Evolutionary conservation across 2,329 filamentous ascomycete genomes (phyloP).

Genomic region (Juglanconis sp.): DNA sequence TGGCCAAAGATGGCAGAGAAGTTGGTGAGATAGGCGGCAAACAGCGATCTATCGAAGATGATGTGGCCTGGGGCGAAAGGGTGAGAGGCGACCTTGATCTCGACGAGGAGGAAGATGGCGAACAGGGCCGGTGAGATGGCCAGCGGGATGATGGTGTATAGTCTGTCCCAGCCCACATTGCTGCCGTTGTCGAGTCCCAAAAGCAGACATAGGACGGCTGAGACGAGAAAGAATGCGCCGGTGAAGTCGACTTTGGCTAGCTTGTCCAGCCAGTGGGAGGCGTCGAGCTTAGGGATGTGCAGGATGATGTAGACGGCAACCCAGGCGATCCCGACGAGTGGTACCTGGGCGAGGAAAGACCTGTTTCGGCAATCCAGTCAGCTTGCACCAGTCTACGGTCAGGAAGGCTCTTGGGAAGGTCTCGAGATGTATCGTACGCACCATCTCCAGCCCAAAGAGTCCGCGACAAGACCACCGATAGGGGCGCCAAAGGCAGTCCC

Average conservation of each 20-base stretch:
- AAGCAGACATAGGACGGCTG: conserved; percentile 47
- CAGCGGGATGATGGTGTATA: conserved; percentile 56
- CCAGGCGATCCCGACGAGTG: conserved; percentile 65
- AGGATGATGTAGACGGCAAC: conserved; percentile 61
- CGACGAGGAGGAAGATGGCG: conserved; percentile 64
- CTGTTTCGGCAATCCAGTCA: conserved; percentile 30
- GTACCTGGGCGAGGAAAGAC: conserved; percentile 70
- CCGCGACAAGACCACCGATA: conserved; percentile 67
- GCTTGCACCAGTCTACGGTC: not conserved
- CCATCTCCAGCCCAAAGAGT: conserved; percentile 74
- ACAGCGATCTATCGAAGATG: conserved; percentile 63
- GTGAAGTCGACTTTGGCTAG: conserved; percentile 26
- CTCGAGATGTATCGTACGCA: conserved; percentile 29
- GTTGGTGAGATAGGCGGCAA: conserved; percentile 68
- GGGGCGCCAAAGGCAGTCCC: conserved; percentile 70
- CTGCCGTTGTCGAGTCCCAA: conserved; percentile 70
- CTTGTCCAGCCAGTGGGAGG: conserved; percentile 63
- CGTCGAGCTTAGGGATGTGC: conserved; percentile 55
- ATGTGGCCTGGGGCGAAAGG: conserved; percentile 75
- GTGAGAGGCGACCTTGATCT: conserved; percentile 63
- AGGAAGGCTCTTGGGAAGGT: not conserved
- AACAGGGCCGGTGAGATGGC: conserved; percentile 57
- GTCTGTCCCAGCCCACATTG: conserved; percentile 65
- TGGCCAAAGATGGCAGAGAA: conserved; percentile 65
- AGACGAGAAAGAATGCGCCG: conserved; percentile 28